These are phyloP conservation scores for Salix viminalis DNA, from an alignment of 345 rosid species.

Conservation along the genomic window DNA sequence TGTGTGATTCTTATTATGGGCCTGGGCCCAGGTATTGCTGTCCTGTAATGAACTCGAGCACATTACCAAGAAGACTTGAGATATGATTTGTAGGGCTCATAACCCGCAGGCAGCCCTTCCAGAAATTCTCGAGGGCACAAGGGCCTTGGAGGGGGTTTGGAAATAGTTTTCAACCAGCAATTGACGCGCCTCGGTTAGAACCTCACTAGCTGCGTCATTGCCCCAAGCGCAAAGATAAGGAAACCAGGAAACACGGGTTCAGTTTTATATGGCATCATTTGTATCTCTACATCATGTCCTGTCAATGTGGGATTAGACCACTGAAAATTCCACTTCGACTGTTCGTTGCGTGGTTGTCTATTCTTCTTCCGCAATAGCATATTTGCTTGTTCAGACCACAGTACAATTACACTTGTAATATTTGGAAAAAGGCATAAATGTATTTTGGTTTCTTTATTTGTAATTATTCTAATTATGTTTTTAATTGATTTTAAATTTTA, in stretches of 20 bases:
- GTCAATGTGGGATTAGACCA: background rate
- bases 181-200: slow-evolving; percentile 21
- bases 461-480: too few relatives aligned
- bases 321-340: too few relatives aligned
- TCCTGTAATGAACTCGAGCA: too few relatives aligned
- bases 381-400: too few relatives aligned
- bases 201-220: slow-evolving; percentile 40
- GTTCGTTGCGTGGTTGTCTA: too few relatives aligned
- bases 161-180: slow-evolving; percentile 49
- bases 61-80: background rate
- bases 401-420: too few relatives aligned
- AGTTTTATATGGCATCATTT: background rate
- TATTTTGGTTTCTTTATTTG: too few relatives aligned
- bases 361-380: too few relatives aligned
- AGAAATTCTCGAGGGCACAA: slow-evolving; percentile 46
- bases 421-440: too few relatives aligned
- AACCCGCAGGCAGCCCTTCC: slow-evolving; percentile 37
- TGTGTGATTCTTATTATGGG: too few relatives aligned
- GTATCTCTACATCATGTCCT: background rate
- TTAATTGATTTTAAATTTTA: too few relatives aligned
- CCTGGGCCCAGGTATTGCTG: too few relatives aligned
- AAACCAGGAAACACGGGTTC: accelerated
- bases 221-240: background rate
- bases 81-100: slow-evolving; percentile 9
- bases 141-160: slow-evolving; percentile 40